Conservation (phyloP, 78 protist genomes). For the Dictyostelium brefeldianum region DNA sequence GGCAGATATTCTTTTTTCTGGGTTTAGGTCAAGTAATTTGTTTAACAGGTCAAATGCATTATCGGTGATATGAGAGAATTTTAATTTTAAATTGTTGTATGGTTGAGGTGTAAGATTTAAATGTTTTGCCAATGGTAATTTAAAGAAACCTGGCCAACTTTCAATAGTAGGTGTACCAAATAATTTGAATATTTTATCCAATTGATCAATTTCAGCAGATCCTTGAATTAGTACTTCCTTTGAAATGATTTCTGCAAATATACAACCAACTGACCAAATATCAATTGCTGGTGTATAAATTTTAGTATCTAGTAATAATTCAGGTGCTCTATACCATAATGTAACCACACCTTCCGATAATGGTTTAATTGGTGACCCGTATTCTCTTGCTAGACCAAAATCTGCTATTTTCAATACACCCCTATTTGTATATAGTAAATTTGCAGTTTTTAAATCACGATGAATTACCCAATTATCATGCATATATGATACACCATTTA, state of each 20-base stretch:
- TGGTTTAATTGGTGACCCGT: constrained; percentile 92
- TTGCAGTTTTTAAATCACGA: constrained; percentile 85
- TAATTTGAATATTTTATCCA: constrained; percentile 78
- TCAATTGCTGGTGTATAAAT: constrained; percentile 97
- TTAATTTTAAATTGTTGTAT: constrained; percentile 45
- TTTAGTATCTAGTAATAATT: constrained; percentile 88
- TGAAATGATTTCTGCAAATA: constrained; percentile 97
- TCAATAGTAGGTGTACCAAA: constrained; percentile 84
- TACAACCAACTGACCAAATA: constrained; percentile 99
- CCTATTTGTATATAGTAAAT: constrained; percentile 62
- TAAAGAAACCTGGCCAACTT: constrained; percentile 76
- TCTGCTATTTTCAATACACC: constrained; percentile 97
- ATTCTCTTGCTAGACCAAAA: constrained; percentile 98
- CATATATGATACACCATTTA: constrained; percentile 70
- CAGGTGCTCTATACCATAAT: constrained; percentile 88
- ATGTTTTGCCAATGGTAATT: constrained; percentile 65
- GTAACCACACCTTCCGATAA: constrained; percentile 95
- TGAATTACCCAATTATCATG: constrained; percentile 87
- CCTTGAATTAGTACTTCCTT: constrained; percentile 97
- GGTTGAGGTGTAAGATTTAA: constrained; percentile 29
- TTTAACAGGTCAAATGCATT: constrained; percentile 51
- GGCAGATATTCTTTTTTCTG: constrained; percentile 80
- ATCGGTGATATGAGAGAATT: constrained; percentile 81
- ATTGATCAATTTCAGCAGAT: constrained; percentile 95
- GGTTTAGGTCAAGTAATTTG: constrained; percentile 61